Percentiles rank a stretch among this genome's conserved stretches.
phyloP scores from a whole-genome alignment of 495 filamentous ascomycete genomes.

The Neurospora sp. region DNA sequence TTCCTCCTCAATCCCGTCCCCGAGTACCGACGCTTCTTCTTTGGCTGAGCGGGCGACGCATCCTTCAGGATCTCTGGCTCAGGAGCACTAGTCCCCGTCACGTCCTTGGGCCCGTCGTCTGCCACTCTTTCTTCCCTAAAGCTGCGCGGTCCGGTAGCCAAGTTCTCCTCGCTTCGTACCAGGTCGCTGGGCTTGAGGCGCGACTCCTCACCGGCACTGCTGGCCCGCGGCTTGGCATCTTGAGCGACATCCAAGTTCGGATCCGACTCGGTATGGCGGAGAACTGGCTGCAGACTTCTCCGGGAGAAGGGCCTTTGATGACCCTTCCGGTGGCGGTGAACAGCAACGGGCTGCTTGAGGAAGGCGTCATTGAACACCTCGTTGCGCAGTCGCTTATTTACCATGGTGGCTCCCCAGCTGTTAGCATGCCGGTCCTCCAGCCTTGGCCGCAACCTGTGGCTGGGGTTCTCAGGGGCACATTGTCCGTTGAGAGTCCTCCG shows the following conservation, averaged over 20 bases:
- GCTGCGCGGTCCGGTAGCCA: slow-evolving; percentile 1
- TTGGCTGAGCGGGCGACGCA: slow-evolving; percentile 21
- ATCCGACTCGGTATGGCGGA: slow-evolving; percentile 25
- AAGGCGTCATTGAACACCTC: slow-evolving; percentile 95
- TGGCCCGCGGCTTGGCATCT: slow-evolving; percentile 6
- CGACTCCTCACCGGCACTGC: background rate
- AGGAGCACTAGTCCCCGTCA: slow-evolving; percentile 46
- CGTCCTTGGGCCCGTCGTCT: slow-evolving; percentile 29
- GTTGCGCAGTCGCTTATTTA: slow-evolving; percentile 79
- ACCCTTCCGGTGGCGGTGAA: slow-evolving; percentile 48
- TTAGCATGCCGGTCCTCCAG: slow-evolving; percentile 44
- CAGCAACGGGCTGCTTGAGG: slow-evolving; percentile 62
- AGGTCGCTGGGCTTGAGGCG: slow-evolving; percentile 4
- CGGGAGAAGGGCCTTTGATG: slow-evolving; percentile 49
- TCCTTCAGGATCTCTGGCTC: slow-evolving; percentile 38
- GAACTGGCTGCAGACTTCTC: slow-evolving; percentile 27
- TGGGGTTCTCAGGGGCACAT: background rate
- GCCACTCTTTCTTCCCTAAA: slow-evolving; percentile 1
- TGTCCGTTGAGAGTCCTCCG: background rate
- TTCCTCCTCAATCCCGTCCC: slow-evolving; percentile 65
- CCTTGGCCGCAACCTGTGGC: slow-evolving; percentile 22
- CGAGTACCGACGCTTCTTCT: slow-evolving; percentile 60
- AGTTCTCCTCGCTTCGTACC: slow-evolving; percentile 24
- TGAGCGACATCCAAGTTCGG: slow-evolving; percentile 12
- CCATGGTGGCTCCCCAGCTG: slow-evolving; percentile 92